These are phyloP conservation scores for Nicotiana attenuata DNA, from an alignment of 257 asterid species.

Conservation along the genomic window DNA sequence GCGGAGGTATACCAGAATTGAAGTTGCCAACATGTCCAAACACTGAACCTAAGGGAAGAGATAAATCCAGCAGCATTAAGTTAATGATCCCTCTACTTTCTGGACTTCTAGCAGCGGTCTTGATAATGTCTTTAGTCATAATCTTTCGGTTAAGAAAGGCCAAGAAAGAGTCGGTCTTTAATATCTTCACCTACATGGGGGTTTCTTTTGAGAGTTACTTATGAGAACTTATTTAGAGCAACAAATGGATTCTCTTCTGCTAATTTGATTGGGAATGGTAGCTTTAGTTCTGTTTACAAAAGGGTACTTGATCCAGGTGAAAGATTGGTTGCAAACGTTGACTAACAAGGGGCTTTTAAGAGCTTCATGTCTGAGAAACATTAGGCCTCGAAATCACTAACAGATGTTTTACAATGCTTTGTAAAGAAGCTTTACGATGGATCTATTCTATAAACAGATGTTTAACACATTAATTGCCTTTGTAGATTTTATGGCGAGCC, in stretches of 20 bases:
- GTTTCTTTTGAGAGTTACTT: constrained; percentile 7
- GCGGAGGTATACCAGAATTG: constrained; percentile 24
- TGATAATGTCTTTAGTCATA: neutral
- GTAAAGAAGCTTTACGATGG: too few species aligned
- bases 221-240: constrained; percentile 12
- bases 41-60: neutral
- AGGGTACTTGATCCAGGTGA: constrained; percentile 12
- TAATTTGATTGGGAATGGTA: constrained; percentile 13
- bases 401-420: too few species aligned
- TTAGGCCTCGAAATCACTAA: constrained; percentile 1
- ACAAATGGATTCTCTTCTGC: constrained; percentile 26
- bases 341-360: constrained; percentile 5
- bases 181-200: neutral
- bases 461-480: too few species aligned
- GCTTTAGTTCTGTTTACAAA: constrained; percentile 18
- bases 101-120: neutral
- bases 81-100: constrained; percentile 9
- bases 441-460: too few species aligned
- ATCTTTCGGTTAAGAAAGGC: neutral
- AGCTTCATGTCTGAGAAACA: neutral
- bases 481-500: neutral
- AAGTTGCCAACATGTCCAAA: constrained; percentile 11
- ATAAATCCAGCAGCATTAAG: neutral
- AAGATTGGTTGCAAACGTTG: neutral
- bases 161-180: neutral